Evolutionary conservation across 352 stramenopile species (phyloP), one percentile per base, ranked within the genome.

Genomic region (Pythium brassicae): DNA sequence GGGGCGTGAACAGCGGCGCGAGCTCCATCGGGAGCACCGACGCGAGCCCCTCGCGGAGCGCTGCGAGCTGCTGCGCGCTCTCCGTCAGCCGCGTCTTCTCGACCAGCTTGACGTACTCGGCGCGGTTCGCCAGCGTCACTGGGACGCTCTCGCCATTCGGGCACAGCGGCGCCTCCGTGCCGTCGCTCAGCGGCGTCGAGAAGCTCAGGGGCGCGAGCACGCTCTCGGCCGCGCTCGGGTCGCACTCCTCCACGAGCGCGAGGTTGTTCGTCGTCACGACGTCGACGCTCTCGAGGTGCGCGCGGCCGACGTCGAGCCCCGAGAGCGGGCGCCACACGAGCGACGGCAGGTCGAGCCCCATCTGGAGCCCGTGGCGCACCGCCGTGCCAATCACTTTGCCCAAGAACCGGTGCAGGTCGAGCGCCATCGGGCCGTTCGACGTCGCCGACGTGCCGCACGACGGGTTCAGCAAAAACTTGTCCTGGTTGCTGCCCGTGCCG

Each of bases 11-110:
- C 32, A 99, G 62, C 12, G 91, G 77, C 23, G 98, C 85, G 12
- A 99, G 63, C 65, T 99, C 97, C 69, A 98, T 88, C 3, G 97
- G 97, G 22, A 99, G 67, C 19, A 99, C 96, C 51, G 88, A 87
- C 40, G 82, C 93, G 45, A 99, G 68, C 1, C 97, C 86, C 23
- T 93, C 82, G 47, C 83, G 78, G 19, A 95, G 53, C 9, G 86
- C 80, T 19, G 76, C 72, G 4, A 95, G 69, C 57, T 95, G 86
- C 59, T 91, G 83, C 23, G 65, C 76, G 59, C 86, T 95, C 62
- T 95, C 86, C 1, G 73, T 88, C 50, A 95, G 65, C 1, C 86
- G 78, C 45, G 69, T 86, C 39, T 78, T 76, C 55, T 89, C 77
- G 8, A 87, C 74, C 20, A 92, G 68, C 37, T 81, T 62, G 23